These are phyloP conservation scores for Aspergillus aculeatinus DNA, from an alignment of 2,329 filamentous ascomycete genomes.

Conservation along the genomic window DNA sequence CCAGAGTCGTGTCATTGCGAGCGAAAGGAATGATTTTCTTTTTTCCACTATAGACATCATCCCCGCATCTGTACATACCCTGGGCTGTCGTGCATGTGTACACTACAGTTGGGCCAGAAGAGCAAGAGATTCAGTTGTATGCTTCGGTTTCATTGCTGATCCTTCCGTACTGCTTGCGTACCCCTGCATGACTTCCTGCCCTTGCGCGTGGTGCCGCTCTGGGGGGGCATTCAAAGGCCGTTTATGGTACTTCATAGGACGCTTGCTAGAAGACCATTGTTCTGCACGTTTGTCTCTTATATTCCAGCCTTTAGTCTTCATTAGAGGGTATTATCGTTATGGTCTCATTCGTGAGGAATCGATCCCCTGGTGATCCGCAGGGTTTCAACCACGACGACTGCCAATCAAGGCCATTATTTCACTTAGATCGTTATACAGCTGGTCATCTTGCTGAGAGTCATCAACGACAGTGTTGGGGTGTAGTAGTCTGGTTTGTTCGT, in stretches of 20 bases:
- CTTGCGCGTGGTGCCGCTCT: slow-evolving; percentile 13
- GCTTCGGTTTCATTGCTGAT: slow-evolving; percentile 27
- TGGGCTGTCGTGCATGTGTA: slow-evolving; percentile 41
- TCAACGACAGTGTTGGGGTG: slow-evolving; percentile 32
- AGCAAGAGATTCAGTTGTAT: slow-evolving; percentile 39
- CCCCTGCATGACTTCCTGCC: not conserved
- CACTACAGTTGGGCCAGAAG: slow-evolving; percentile 40
- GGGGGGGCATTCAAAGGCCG: slow-evolving; percentile 11
- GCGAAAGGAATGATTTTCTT: slow-evolving; percentile 42
- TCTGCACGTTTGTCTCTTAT: not conserved
- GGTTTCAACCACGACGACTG: slow-evolving; percentile 26
- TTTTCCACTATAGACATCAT: slow-evolving; percentile 41
- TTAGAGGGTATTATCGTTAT: not conserved
- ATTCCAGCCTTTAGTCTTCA: not conserved
- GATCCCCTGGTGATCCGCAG: not conserved
- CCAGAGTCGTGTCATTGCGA: slow-evolving; percentile 42
- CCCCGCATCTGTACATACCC: slow-evolving; percentile 45
- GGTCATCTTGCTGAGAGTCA: slow-evolving; percentile 14
- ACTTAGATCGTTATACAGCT: slow-evolving; percentile 29
- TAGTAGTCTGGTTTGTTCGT: slow-evolving; percentile 34
- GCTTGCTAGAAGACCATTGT: not conserved
- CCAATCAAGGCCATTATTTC: slow-evolving; percentile 36
- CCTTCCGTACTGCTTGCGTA: slow-evolving; percentile 9
- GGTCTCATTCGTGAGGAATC: not conserved
- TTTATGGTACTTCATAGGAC: slow-evolving; percentile 2